phyloP scores from a whole-genome alignment of 176 grass and related monocot genomes.

The Zizania latifolia region DNA sequence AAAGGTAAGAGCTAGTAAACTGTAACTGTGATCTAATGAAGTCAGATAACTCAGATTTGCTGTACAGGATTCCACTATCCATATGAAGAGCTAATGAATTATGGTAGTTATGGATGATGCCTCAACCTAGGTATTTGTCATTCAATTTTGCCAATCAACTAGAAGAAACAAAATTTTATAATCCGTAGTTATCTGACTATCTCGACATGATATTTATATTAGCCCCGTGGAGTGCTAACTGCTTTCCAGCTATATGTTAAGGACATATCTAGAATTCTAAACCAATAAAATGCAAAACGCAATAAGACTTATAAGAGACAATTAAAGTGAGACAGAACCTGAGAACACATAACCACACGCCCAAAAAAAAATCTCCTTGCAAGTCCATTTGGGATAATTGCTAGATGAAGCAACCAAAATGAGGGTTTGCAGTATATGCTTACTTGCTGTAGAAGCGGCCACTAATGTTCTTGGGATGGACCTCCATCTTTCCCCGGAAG shows the following conservation, averaged over 20 bases:
- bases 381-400: background rate
- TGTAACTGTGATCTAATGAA: background rate
- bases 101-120: background rate
- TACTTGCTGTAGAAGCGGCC: constrained; percentile 88
- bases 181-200: too few relatives aligned
- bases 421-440: background rate
- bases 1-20: background rate
- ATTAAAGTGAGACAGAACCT: background rate
- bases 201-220: too few relatives aligned
- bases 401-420: background rate
- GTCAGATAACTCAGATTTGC: background rate
- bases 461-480: constrained; percentile 79
- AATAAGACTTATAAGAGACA: background rate
- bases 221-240: too few relatives aligned
- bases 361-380: background rate
- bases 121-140: background rate
- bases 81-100: background rate
- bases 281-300: too few relatives aligned
- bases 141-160: background rate
- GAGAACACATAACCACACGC: too few relatives aligned
- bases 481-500: constrained; percentile 75
- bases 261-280: background rate
- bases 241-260: background rate
- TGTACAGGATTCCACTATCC: background rate
- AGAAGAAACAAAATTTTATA: background rate